These are phyloP conservation scores for Trichoderma cornu-damae DNA, from an alignment of 2,329 filamentous ascomycete species.

Conservation along the genomic window DNA sequence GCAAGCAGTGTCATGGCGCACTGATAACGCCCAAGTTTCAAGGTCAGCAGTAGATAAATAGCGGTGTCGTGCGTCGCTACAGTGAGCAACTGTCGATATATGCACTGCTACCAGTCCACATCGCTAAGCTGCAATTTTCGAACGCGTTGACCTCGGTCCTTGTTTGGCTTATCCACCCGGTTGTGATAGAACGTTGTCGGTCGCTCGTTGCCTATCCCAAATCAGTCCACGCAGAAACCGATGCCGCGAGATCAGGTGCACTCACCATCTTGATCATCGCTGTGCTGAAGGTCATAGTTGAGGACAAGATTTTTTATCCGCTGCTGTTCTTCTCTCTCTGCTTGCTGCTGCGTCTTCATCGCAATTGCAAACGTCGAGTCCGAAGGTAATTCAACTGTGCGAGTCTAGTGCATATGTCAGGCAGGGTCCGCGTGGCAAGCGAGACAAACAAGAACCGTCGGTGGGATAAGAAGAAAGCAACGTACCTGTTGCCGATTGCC, in stretches of 20 bases:
- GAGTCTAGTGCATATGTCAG: constrained; percentile 55
- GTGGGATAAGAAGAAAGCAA: neutral
- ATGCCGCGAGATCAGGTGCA: constrained; percentile 30
- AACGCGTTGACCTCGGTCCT: constrained; percentile 71
- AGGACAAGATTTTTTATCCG: constrained; percentile 97
- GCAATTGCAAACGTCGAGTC: constrained; percentile 94
- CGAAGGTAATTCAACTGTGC: constrained; percentile 80
- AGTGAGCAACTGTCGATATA: neutral
- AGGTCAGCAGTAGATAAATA: neutral
- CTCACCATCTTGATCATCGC: constrained; percentile 72
- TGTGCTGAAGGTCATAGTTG: constrained; percentile 89
- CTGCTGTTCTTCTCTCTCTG: constrained; percentile 92
- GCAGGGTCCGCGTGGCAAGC: neutral
- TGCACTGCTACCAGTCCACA: constrained; percentile 76
- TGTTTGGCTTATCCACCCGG: constrained; percentile 51
- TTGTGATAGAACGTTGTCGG: constrained; percentile 46
- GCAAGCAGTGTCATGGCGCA: neutral
- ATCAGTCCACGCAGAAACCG: constrained; percentile 44
- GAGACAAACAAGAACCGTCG: neutral
- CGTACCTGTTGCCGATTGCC: constrained; percentile 87
- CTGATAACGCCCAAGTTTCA: neutral
- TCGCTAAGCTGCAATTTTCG: constrained; percentile 93
- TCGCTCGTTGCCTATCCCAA: constrained; percentile 47
- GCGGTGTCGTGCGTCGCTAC: neutral
- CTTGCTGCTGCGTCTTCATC: constrained; percentile 93